These are phyloP conservation scores for Dendrostoma leiphaemia DNA, from an alignment of 2,329 filamentous ascomycete genomes.

Conservation along the genomic window DNA sequence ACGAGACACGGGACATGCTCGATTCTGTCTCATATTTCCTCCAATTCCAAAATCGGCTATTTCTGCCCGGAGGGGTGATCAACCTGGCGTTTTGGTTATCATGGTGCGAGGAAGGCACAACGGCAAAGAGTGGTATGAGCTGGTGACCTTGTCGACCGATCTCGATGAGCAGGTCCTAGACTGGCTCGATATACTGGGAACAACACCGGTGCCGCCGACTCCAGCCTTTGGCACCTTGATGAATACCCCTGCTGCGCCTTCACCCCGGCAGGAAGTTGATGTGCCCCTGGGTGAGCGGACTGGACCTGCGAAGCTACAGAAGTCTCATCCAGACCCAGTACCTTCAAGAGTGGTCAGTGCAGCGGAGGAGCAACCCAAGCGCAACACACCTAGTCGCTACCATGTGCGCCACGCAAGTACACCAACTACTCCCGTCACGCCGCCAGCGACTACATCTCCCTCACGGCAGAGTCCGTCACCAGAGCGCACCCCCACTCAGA, in stretches of 20 bases:
- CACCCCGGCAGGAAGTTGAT: slow-evolving; percentile 18
- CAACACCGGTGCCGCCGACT: slow-evolving; percentile 46
- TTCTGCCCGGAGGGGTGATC: slow-evolving; percentile 76
- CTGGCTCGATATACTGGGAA: slow-evolving; percentile 79
- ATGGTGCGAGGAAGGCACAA: slow-evolving; percentile 77
- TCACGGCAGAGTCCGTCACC: slow-evolving; percentile 25
- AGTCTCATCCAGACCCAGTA: slow-evolving; percentile 12
- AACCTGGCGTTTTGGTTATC: slow-evolving; percentile 69
- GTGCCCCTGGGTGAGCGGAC: slow-evolving; percentile 32
- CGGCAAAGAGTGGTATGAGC: slow-evolving; percentile 75
- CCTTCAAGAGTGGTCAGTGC: slow-evolving; percentile 22
- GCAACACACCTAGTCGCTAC: slow-evolving; percentile 34
- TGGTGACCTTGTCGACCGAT: slow-evolving; percentile 74
- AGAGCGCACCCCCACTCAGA: slow-evolving; percentile 38
- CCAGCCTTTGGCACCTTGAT: background rate
- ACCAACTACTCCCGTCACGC: slow-evolving; percentile 27
- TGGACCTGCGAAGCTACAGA: background rate
- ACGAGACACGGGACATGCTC: slow-evolving; percentile 78
- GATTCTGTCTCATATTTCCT: slow-evolving; percentile 84
- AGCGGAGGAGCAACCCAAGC: slow-evolving; percentile 26
- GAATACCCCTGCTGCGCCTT: background rate
- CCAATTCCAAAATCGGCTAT: slow-evolving; percentile 72
- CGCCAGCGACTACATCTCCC: slow-evolving; percentile 17
- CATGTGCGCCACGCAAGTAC: slow-evolving; percentile 29
- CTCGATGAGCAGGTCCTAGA: slow-evolving; percentile 76